Evolutionary conservation across 208 protist genomes (phyloP).

Genomic region (Leishmania tarentolae): DNA sequence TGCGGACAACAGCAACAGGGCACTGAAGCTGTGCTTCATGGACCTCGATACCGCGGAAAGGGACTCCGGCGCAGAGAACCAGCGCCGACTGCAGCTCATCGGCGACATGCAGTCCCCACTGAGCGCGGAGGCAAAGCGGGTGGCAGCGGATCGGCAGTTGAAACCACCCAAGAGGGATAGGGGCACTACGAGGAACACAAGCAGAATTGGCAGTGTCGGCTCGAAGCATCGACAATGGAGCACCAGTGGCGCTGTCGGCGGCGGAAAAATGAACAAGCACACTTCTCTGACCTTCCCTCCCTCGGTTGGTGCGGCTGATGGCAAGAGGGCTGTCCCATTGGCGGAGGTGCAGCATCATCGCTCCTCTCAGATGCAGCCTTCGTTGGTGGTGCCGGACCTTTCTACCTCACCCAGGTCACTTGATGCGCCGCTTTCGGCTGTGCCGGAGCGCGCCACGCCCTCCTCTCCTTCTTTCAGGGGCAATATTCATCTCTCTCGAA

Average conservation of each 20-base stretch:
- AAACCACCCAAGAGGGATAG: slow-evolving; percentile 27
- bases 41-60: slow-evolving; percentile 60
- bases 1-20: slow-evolving; percentile 22
- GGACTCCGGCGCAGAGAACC: slow-evolving; percentile 60
- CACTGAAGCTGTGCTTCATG: slow-evolving; percentile 50
- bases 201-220: not conserved
- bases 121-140: slow-evolving; percentile 34
- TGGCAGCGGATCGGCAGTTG: slow-evolving; percentile 37
- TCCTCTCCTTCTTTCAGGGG: slow-evolving; percentile 11
- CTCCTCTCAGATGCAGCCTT: not conserved
- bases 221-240: slow-evolving; percentile 13
- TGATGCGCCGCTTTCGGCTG: not conserved
- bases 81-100: slow-evolving; percentile 57
- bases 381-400: not conserved
- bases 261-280: slow-evolving; percentile 1
- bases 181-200: slow-evolving; percentile 15
- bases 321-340: not conserved
- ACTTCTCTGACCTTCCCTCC: slow-evolving; percentile 6
- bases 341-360: not conserved
- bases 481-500: not conserved
- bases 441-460: not conserved
- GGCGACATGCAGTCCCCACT: slow-evolving; percentile 47
- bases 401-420: not conserved
- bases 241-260: slow-evolving; percentile 5
- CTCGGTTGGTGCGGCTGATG: not conserved